Evolutionary conservation across 352 stramenopile genomes (phyloP), one percentile per base, ranked within the genome.

Genomic region (Phytophthora citrophthora): DNA sequence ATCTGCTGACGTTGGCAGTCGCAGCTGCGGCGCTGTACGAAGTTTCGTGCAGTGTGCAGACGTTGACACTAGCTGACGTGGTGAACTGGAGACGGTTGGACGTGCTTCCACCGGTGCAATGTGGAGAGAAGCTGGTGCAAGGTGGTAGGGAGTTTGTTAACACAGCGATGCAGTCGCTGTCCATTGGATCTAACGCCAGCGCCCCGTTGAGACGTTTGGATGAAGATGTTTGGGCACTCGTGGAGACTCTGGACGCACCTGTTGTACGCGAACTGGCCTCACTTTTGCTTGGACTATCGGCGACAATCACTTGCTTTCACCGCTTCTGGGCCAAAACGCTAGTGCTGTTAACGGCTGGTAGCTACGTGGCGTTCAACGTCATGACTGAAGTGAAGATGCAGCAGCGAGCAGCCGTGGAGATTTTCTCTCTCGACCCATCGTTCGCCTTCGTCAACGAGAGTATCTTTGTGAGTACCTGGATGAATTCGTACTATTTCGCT

Each of bases 381-480:
- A 48, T 63, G 18, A 74, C 71, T 10, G 68, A 91, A 54, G 20
- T 85, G 29, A 72, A 82, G 32, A 63, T 74, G n/a, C 72, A 87
- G 32, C 72, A 86, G 34, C 81, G 67, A 64, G 68, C 70, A 13
- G 70, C 81, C 27, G 74, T 94, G 38, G 66, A 86, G 62, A 90
- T 95, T 36, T 70, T 74, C 27, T 79, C 86, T 8, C 68, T 95
- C 13, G 86, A 95, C 58, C 86, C 86, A 41, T 74, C 59, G 5
- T 91, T 93, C 51, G 86, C 86, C 34, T 93, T 92, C 26, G 83
- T 76, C 16, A 95, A 95, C 68, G 86, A 95, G 55, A 83, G 61
- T 47, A 93, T 93, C 46, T 91, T 93, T 47, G 86, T 95, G 74
- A 59, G 86, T 53, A 15, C 34, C 7, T 39, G 29, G 9, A 13